Evolutionary conservation across 169 alveolate species (phyloP), one percentile per base, ranked within the genome.

Genomic region (Cryptosporidium xiaoi): DNA sequence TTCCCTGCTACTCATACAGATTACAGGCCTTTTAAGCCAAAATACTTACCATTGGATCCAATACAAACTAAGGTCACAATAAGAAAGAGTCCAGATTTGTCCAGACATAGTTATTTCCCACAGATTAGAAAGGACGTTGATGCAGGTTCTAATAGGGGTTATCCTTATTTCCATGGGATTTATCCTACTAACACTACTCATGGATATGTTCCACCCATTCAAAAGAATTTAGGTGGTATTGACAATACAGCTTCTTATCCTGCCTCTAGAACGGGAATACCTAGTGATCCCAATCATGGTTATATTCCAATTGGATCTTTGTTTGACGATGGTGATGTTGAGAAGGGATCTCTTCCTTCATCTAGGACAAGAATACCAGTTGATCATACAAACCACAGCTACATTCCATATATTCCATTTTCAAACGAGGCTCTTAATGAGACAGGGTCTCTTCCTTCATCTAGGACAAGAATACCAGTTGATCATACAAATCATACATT

Each of bases 1-100:
- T 77, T 77, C 65, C 87, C 87, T 13, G 87, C 87, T 24, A 40
- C 87, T 16, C 87, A 77, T 46, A 77, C 87, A 15, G 71, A 62
- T 44, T 66, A 77, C 36, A 56, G 40, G 13, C 71, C 87, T 18
- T 60, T 77, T 5, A 77, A 40, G 27, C 69, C 69, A 24, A 24
- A 24, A n/a, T 33, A 77, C 51, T 53, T 51, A 24, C 65, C 83
- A 34, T n/a, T 69, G 44, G 55, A 53, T 4, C 27, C 36, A 51
- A 5, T 16, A 3, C n/a, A 24, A n/a, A 69, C 27, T 7, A 56
- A 16, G 68, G 50, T 51, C 18, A 44, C 44, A 15, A 16, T 16
- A 18, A 27, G 33, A n/a, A 69, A 55, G 27, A 13, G 18, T 12
- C 24, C 51, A 16, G 68, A 69, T 33, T 18, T 31, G 36, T 15